Evolutionary conservation across 2,329 filamentous ascomycete genomes (phyloP).

Genomic region (Aspergillus proliferans): DNA sequence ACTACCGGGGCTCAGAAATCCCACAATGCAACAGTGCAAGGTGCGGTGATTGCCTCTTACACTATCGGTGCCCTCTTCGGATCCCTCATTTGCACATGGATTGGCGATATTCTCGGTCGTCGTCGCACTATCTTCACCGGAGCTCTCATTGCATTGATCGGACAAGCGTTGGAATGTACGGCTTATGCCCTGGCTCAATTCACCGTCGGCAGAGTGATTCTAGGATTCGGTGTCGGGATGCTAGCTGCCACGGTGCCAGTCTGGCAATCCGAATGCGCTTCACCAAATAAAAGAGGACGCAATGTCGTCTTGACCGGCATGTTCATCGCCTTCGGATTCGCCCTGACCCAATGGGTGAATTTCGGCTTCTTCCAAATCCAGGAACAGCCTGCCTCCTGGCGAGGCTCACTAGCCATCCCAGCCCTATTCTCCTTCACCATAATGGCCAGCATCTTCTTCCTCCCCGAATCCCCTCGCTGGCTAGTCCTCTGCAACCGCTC

Average conservation of each 20-base stretch:
- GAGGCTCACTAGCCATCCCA: slow-evolving; percentile 33
- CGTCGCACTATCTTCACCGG: slow-evolving; percentile 40
- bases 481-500: slow-evolving; percentile 19
- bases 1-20: slow-evolving; percentile 37
- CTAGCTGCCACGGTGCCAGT: slow-evolving; percentile 41
- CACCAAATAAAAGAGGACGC: slow-evolving; percentile 14
- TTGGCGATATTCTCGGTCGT: slow-evolving; percentile 43
- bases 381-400: slow-evolving; percentile 28
- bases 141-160: slow-evolving; percentile 37
- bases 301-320: slow-evolving; percentile 28
- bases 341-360: slow-evolving; percentile 42
- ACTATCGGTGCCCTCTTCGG: slow-evolving; percentile 44
- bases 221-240: slow-evolving; percentile 40
- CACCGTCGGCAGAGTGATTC: slow-evolving; percentile 40
- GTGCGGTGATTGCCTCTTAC: slow-evolving; percentile 20
- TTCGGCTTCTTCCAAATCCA: slow-evolving; percentile 31
- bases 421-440: slow-evolving; percentile 23
- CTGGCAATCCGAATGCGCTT: slow-evolving; percentile 31
- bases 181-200: slow-evolving; percentile 44
- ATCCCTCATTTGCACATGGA: slow-evolving; percentile 39
- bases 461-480: slow-evolving; percentile 34
- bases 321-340: slow-evolving; percentile 39
- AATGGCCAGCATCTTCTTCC: slow-evolving; percentile 19
- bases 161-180: slow-evolving; percentile 39
- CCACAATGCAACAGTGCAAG: slow-evolving; percentile 41